Evolutionary conservation across 2,329 filamentous ascomycete genomes (phyloP), one percentile per base, ranked within the genome.

Genomic region (Alternaria solani): DNA sequence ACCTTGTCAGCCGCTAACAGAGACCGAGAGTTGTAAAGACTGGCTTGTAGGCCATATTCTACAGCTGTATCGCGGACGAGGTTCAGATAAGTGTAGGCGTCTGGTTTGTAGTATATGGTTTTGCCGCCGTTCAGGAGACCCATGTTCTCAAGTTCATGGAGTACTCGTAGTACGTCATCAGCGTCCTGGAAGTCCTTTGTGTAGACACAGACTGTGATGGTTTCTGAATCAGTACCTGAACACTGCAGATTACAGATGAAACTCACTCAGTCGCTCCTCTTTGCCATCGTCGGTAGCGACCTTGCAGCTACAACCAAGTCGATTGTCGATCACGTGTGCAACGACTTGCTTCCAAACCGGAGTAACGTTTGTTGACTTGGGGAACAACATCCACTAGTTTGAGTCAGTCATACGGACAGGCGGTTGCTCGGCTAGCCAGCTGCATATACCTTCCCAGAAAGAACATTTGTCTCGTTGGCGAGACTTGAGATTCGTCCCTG

Each of bases 71-170:
- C 63, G 5, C 75, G 75, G 41, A 76, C 75, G 18, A 83, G 75
- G n/a, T 77, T 71, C 16, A 83, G 72, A 41, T 81, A 72, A 0
- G 81, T 83, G 61, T 81, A 86, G 76, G 82, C 74, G 85, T 90
- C 89, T 68, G 86, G 86, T 73, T 96, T 96, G 80, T 96, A 96
- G 75, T 92, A 94, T 51, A 95, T 88, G 1, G 82, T 79, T 46
- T 79, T 81, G 4, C 81, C 51, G 25, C 65, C 62, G 7, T 72
- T 68, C 16, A 90, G 82, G 38, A 95, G 79, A 7, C 85, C 87
- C 59, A 93, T 80, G 56, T 88, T 82, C 51, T 85, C 84, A 62
- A 96, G 77, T 65, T 82, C 85, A 59, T 81, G 73, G 39, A 94
- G 79, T 4, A 96, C 90, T 43, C 90, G 84, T 28, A 82, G 83